Evolutionary conservation across 1,284 basidiomycete species (phyloP).

Genomic region (Amylostereum areolatum): DNA sequence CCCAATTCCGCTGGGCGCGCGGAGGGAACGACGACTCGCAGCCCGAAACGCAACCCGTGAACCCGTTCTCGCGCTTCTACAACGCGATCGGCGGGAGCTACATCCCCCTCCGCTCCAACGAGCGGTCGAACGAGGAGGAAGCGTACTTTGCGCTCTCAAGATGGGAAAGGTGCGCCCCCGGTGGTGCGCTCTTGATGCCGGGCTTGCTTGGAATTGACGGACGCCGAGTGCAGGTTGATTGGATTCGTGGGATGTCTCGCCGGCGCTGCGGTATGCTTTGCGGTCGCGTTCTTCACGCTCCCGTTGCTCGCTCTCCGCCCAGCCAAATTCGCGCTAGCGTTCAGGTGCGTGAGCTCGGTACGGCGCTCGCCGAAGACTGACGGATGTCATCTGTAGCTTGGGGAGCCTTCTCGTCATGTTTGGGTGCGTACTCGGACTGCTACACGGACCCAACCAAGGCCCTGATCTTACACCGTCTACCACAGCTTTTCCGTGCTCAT

Average conservation of each 20-base stretch:
- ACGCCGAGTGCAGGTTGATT: slow-evolving; percentile 56
- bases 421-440: slow-evolving; percentile 44
- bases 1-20: slow-evolving; percentile 83
- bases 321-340: slow-evolving; percentile 84
- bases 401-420: slow-evolving; percentile 86
- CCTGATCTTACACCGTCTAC: not conserved
- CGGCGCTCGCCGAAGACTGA: too few relatives aligned
- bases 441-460: slow-evolving; percentile 14
- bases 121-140: slow-evolving; percentile 91
- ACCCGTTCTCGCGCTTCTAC: slow-evolving; percentile 73
- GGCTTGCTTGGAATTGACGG: too few relatives aligned
- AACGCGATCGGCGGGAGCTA: slow-evolving; percentile 70
- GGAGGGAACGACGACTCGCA: slow-evolving; percentile 71
- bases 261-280: slow-evolving; percentile 92
- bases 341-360: slow-evolving; percentile 70
- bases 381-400: slow-evolving; percentile 53
- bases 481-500: slow-evolving; percentile 78
- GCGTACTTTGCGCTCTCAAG: slow-evolving; percentile 91
- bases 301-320: slow-evolving; percentile 82
- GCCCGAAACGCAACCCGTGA: slow-evolving; percentile 22
- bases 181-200: slow-evolving; percentile 3
- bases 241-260: slow-evolving; percentile 91
- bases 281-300: slow-evolving; percentile 88
- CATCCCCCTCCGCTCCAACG: slow-evolving; percentile 81
- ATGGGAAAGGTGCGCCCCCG: slow-evolving; percentile 84